phyloP scores from a whole-genome alignment of 768 basidiomycete species.

The Brasilioporus rufonigricans region DNA sequence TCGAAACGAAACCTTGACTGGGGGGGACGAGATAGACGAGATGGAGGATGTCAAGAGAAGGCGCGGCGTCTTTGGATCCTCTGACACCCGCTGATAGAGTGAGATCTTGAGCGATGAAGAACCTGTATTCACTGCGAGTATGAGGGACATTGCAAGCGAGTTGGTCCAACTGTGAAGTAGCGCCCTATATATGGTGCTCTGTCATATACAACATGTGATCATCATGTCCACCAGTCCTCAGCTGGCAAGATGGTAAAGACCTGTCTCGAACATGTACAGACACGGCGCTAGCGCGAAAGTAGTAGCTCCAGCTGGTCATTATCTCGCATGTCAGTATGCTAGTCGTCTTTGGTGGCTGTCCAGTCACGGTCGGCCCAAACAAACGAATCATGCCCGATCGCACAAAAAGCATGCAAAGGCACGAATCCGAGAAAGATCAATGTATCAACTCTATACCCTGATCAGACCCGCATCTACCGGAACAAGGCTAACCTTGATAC shows the following conservation, averaged over 20 bases:
- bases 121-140: slow-evolving; percentile 76
- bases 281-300: too few species aligned
- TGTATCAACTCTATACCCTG: neutral
- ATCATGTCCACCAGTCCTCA: too few species aligned
- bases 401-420: neutral
- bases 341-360: too few species aligned
- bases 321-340: too few species aligned
- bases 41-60: slow-evolving; percentile 52
- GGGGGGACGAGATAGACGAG: slow-evolving; percentile 56
- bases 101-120: slow-evolving; percentile 86
- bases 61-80: slow-evolving; percentile 34
- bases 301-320: too few species aligned
- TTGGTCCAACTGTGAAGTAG: neutral
- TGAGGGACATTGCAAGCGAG: slow-evolving; percentile 32
- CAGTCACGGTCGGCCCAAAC: too few species aligned
- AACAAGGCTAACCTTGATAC: neutral
- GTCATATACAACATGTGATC: neutral
- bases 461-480: slow-evolving; percentile 6
- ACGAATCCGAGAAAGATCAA: neutral
- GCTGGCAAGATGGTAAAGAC: too few species aligned
- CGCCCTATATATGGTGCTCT: neutral
- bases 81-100: slow-evolving; percentile 45
- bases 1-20: slow-evolving; percentile 49
- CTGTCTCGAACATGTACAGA: too few species aligned
- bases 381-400: too few species aligned